Evolutionary conservation across 768 basidiomycete species (phyloP), one percentile per base, ranked within the genome.

Genomic region (Cystofilobasidium capitatum): DNA sequence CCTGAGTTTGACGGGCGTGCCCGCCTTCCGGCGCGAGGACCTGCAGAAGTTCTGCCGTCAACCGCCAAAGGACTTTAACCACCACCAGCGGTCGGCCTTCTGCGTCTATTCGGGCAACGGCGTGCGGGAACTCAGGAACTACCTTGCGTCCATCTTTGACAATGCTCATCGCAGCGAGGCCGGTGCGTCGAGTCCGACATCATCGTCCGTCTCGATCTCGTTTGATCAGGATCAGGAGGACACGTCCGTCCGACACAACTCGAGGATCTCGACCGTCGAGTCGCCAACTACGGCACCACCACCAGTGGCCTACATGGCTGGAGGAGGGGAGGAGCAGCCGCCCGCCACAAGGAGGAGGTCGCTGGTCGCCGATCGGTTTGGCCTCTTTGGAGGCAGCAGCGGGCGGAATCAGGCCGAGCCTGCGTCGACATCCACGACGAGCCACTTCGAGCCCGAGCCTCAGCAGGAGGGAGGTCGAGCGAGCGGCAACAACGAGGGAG

Each of bases 31-130:
- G 60, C 83, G 88, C 72, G 80, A 82, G 36, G 91, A 92, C 71
- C 76, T 96, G 65, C 92, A 97, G 76, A 82, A 84, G 70, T 98
- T 90, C 75, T 96, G 96, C 77, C 83, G 94, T 44, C 82, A 85
- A 44, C 87, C 91, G 26, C 96, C 96, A 17, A 80, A 83, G 91
- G 91, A 94, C 65, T 98, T 94, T 77, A 97, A 89, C 74, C 81
- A 86, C 42, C 87, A 86, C 57, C 96, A 99, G 75, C 85, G 90
- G 58, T 81, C 83, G 24, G 85, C 90, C 5, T 99, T 98, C 75
- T 98, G 96, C 77, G 96, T 99, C 20, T 99, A 89, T 79, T 97
- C 94, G 14, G 90, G 91, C 26, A 86, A 86, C 71, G 93, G 94
- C 9, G 89, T 99, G 1, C 79, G 82, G 14, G 86, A 91, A 58